These are phyloP conservation scores for Martiniozyma asiatica DNA, from an alignment of 1,139 yeast species.

Conservation along the genomic window DNA sequence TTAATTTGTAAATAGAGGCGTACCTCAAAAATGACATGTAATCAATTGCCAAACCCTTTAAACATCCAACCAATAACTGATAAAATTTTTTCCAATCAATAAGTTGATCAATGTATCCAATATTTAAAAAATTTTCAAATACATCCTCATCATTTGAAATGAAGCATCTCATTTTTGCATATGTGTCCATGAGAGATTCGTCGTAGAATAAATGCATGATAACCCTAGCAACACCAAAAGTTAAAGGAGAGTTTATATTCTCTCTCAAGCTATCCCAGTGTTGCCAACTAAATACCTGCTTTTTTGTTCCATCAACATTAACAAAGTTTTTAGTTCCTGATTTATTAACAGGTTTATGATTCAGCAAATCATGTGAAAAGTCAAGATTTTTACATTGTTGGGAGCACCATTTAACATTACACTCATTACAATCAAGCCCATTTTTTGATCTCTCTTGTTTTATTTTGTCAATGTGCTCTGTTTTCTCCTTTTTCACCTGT, in stretches of 20 bases:
- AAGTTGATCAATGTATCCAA: not conserved
- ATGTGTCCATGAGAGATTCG: constrained; percentile 8
- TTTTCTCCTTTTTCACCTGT: constrained; percentile 9
- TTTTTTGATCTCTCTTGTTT: constrained; percentile 20
- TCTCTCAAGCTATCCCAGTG: constrained; percentile 13
- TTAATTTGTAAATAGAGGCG: constrained; percentile 13
- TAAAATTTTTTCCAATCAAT: constrained; percentile 7
- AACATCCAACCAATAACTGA: constrained; percentile 12
- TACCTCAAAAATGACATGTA: constrained; percentile 13
- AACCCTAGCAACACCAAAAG: constrained; percentile 11
- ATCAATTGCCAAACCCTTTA: constrained; percentile 11
- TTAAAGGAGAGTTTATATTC: constrained; percentile 3
- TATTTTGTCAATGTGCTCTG: constrained; percentile 10
- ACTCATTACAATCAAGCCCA: constrained; percentile 58
- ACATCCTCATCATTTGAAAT: constrained; percentile 5
- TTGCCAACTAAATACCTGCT: constrained; percentile 13
- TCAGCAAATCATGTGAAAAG: constrained; percentile 42
- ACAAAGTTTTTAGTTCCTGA: constrained; percentile 15
- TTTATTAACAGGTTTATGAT: constrained; percentile 34
- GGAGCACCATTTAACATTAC: constrained; percentile 67
- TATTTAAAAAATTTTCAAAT: constrained; percentile 2
- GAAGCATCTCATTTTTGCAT: constrained; percentile 10
- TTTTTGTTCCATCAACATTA: constrained; percentile 5
- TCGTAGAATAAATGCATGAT: constrained; percentile 15
- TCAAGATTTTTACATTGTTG: constrained; percentile 43